Conservation (phyloP, 371 early-diverging fungal species). For the Batkoa obscura region DNA sequence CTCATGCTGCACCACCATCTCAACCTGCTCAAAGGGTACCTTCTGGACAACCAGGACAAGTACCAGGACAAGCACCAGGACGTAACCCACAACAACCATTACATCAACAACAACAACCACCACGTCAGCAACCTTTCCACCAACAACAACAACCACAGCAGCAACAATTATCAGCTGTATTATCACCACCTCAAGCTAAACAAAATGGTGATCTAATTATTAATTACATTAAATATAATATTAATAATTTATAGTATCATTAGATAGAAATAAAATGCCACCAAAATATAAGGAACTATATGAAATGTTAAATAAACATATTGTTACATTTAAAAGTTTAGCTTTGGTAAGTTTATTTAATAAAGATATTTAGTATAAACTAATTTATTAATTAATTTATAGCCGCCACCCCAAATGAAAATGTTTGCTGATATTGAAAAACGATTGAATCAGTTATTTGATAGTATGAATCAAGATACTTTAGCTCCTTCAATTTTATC, state of each 20-base stretch:
- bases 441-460: slow-evolving; percentile 43
- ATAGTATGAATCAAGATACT: slow-evolving; percentile 51
- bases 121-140: slow-evolving; percentile 10
- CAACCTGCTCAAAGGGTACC: too few relatives aligned
- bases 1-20: too few relatives aligned
- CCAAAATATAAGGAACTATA: slow-evolving; percentile 37
- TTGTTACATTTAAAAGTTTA: slow-evolving; percentile 25
- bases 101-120: too few relatives aligned
- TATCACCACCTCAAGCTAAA: slow-evolving; percentile 12
- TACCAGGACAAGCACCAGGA: too few relatives aligned
- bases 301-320: slow-evolving; percentile 18
- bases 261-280: slow-evolving; percentile 65
- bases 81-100: too few relatives aligned
- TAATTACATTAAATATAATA: not conserved
- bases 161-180: slow-evolving; percentile 8
- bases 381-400: not conserved
- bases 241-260: slow-evolving; percentile 25
- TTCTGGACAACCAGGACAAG: too few relatives aligned
- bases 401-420: slow-evolving; percentile 39
- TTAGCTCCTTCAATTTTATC: slow-evolving; percentile 28
- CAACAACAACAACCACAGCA: not conserved
- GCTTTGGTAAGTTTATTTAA: slow-evolving; percentile 21
- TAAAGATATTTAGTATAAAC: not conserved
- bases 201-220: slow-evolving; percentile 10
- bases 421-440: slow-evolving; percentile 56